phyloP scores from a whole-genome alignment of 106 monocot genomes.

The Phalaenopsis aphrodite region DNA sequence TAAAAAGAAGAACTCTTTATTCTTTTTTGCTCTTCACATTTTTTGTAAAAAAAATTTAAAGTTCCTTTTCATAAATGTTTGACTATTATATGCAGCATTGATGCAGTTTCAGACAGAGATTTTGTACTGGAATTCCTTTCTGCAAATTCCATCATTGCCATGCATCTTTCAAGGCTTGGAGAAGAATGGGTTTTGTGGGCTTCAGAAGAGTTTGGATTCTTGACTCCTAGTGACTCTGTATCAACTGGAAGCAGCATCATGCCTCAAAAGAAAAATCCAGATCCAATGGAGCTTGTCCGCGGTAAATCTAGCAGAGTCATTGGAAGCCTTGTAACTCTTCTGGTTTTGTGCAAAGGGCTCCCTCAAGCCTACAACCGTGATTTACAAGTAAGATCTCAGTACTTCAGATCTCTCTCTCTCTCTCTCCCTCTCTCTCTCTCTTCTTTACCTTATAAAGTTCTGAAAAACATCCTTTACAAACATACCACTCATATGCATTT shows the following conservation, averaged over 20 bases:
- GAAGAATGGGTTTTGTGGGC: constrained; percentile 99
- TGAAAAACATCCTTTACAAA: not conserved
- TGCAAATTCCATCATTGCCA: constrained; percentile 68
- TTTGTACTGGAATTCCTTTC: constrained; percentile 87
- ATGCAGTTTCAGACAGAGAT: constrained; percentile 97
- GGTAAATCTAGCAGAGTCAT: constrained; percentile 92
- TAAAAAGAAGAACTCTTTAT: not conserved
- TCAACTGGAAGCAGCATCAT: constrained; percentile 91
- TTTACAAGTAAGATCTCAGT: constrained; percentile 46
- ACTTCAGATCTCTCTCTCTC: too few relatives aligned
- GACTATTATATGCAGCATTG: constrained; percentile 50
- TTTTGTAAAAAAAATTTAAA: too few relatives aligned
- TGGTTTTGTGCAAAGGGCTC: constrained; percentile 93
- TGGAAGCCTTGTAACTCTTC: constrained; percentile 60
- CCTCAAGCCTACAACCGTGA: constrained; percentile 94
- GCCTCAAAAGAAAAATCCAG: constrained; percentile 99
- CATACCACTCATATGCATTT: not conserved
- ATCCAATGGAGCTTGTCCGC: constrained; percentile 98
- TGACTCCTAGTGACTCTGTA: constrained; percentile 74
- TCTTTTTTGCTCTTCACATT: not conserved
- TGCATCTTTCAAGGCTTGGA: constrained; percentile 92
- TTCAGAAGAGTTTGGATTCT: constrained; percentile 96
- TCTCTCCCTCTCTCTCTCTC: too few relatives aligned
- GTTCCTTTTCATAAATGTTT: not conserved
- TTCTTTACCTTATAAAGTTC: not conserved